Percentiles rank a stretch among this genome's conserved stretches.
Conservation (phyloP, 1,284 basidiomycete species). For the Sutorius eximius region DNA sequence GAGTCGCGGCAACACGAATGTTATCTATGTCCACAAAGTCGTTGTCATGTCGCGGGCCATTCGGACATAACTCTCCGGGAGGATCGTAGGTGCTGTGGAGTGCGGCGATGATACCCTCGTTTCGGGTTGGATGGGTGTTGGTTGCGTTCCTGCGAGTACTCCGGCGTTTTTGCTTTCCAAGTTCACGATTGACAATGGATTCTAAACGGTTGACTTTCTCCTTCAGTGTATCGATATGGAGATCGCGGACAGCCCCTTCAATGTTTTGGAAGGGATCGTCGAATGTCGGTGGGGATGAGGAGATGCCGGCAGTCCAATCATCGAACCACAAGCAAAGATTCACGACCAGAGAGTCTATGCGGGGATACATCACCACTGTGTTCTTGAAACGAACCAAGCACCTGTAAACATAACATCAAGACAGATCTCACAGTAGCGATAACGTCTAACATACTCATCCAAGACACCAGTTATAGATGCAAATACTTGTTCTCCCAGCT, state of each 20-base stretch:
- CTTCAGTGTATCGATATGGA: constrained; percentile 41
- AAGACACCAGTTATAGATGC: constrained; percentile 49
- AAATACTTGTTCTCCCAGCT: constrained; percentile 46
- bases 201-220: constrained; percentile 44
- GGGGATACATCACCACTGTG: constrained; percentile 46
- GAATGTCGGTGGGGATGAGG: constrained; percentile 37
- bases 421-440: background rate
- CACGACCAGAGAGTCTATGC: constrained; percentile 41
- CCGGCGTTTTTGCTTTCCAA: constrained; percentile 29
- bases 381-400: constrained; percentile 63
- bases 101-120: constrained; percentile 39
- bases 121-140: constrained; percentile 6
- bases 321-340: constrained; percentile 47
- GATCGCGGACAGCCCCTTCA: constrained; percentile 29
- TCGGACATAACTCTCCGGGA: constrained; percentile 49
- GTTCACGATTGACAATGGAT: constrained; percentile 42
- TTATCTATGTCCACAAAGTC: constrained; percentile 55
- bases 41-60: constrained; percentile 66
- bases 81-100: constrained; percentile 49
- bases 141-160: constrained; percentile 9
- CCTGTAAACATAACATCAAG: constrained; percentile 33
- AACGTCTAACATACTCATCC: constrained; percentile 49
- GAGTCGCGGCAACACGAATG: constrained; percentile 64
- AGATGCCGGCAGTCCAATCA: constrained; percentile 46
- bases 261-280: constrained; percentile 36